Conservation (phyloP, 164 flowering plant species). For the Annona squamosa region DNA sequence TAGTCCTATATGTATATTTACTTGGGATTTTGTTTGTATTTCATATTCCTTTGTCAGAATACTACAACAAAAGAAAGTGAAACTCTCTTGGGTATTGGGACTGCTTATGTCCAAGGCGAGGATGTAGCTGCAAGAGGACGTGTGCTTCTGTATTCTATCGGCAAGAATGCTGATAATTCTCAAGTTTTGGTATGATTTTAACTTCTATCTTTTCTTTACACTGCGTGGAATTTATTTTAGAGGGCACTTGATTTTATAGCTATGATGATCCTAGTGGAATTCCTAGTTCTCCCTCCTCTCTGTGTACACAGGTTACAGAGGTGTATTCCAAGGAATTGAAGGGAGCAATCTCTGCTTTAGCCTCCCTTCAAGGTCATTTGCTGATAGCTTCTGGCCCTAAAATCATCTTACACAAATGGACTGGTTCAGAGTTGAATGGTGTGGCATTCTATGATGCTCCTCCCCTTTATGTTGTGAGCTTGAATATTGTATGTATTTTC, state of each 20-base stretch:
- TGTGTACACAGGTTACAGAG: constrained; percentile 60
- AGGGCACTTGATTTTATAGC: constrained; percentile 23
- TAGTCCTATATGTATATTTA: background rate
- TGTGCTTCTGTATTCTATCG: constrained; percentile 68
- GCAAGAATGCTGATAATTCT: constrained; percentile 52
- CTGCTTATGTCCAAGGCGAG: constrained; percentile 99
- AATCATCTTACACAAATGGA: constrained; percentile 91
- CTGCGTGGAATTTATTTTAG: constrained; percentile 8
- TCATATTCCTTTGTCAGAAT: constrained; percentile 38
- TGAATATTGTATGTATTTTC: constrained; percentile 71
- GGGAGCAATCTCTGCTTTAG: constrained; percentile 95
- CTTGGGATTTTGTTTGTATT: background rate
- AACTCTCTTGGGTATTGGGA: constrained; percentile 90
- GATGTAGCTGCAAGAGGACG: constrained; percentile 99
- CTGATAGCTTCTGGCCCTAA: constrained; percentile 95
- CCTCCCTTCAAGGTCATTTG: constrained; percentile 93
- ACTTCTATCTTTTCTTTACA: background rate
- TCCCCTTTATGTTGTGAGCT: constrained; percentile 91
- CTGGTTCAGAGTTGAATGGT: constrained; percentile 83
- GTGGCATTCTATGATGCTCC: constrained; percentile 95
- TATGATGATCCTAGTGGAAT: background rate
- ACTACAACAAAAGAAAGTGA: constrained; percentile 76
- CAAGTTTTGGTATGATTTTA: constrained; percentile 47
- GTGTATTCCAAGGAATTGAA: constrained; percentile 92
- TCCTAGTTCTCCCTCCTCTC: background rate